phyloP scores from a whole-genome alignment of 116 monocot species.

The Dioscorea cayenensis region DNA sequence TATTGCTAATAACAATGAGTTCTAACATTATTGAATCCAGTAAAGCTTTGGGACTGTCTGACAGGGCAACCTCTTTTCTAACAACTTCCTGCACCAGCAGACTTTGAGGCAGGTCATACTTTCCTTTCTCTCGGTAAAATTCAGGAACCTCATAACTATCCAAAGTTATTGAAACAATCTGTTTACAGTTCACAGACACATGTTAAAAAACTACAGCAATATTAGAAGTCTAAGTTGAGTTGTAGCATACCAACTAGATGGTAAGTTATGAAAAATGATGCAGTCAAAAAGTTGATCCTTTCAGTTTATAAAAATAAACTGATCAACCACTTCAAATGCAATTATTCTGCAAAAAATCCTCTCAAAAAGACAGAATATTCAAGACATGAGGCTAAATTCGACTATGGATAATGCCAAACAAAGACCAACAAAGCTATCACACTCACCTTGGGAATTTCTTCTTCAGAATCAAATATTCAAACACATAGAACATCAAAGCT shows the following conservation, averaged over 20 bases:
- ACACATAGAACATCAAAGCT: too few relatives aligned
- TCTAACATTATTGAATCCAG: slow-evolving; percentile 40
- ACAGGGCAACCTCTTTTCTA: slow-evolving; percentile 10
- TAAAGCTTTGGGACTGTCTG: slow-evolving; percentile 26
- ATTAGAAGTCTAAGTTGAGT: background rate
- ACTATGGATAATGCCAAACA: background rate
- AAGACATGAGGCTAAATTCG: background rate
- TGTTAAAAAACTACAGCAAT: background rate
- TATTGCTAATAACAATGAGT: background rate
- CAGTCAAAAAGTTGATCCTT: background rate
- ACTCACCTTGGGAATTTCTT: too few relatives aligned
- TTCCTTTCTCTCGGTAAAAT: slow-evolving; percentile 20
- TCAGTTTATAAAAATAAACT: background rate
- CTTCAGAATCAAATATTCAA: too few relatives aligned
- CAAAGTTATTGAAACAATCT: slow-evolving; percentile 73
- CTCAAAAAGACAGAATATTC: background rate
- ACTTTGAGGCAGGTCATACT: slow-evolving; percentile 16
- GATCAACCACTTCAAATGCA: background rate
- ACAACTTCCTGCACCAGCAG: slow-evolving; percentile 8
- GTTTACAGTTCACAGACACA: slow-evolving; percentile 5
- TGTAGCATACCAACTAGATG: background rate
- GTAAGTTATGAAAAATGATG: too few relatives aligned
- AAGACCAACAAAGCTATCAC: too few relatives aligned
- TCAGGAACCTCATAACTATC: slow-evolving; percentile 55
- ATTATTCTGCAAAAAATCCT: background rate